These are phyloP conservation scores for Mucor sp. DNA, from an alignment of 371 early-diverging fungal species.

Conservation along the genomic window DNA sequence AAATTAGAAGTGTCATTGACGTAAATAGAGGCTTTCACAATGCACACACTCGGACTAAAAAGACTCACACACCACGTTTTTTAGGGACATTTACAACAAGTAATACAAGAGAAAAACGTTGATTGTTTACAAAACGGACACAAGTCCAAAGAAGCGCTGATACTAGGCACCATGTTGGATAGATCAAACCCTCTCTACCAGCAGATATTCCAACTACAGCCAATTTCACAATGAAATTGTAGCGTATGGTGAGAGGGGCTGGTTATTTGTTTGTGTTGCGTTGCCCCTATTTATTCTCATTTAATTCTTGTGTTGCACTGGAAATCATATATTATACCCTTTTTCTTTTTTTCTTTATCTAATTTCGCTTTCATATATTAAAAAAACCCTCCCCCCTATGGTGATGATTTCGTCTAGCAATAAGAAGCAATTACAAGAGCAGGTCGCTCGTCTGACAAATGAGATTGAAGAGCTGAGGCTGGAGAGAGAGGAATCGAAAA, in stretches of 20 bases:
- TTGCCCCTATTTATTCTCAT: not conserved
- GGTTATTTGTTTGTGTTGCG: not conserved
- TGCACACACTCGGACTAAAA: not conserved
- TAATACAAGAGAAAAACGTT: conserved; percentile 64
- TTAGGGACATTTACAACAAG: conserved; percentile 65
- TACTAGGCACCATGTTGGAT: conserved; percentile 44
- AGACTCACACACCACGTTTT: conserved; percentile 3
- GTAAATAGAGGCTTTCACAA: conserved; percentile 8
- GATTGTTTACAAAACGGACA: conserved; percentile 56
- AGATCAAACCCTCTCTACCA: conserved; percentile 30
- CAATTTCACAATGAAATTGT: not conserved
- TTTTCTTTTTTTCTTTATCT: not conserved
- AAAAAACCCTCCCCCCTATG: not conserved
- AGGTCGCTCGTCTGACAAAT: conserved; percentile 31
- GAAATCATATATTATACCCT: not conserved
- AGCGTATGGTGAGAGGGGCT: not conserved
- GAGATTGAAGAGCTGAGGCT: conserved; percentile 41
- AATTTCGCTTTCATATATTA: not conserved
- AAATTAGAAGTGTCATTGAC: conserved; percentile 27
- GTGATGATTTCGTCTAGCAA: conserved; percentile 13
- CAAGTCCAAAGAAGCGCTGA: conserved; percentile 39
- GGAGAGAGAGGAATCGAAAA: conserved; percentile 44
- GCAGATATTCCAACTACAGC: conserved; percentile 38
- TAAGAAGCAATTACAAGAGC: conserved; percentile 31
- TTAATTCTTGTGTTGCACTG: not conserved